A percentile compares a stretch with the other conserved stretches of the same genome.
Evolutionary conservation across 2,329 filamentous ascomycete species (phyloP).

Genomic region (Trichothecium sympodiale): DNA sequence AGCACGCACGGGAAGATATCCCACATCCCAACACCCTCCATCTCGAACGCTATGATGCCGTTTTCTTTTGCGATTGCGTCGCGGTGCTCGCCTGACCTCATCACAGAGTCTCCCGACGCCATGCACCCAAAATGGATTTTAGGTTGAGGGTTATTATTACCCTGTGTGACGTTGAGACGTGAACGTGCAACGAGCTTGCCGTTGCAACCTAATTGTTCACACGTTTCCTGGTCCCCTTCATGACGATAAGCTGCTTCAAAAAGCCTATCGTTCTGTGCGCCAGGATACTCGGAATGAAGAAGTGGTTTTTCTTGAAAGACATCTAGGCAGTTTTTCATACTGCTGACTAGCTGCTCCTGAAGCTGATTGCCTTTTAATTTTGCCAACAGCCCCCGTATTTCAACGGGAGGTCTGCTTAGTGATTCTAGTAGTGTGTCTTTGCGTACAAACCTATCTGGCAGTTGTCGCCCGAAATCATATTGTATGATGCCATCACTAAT

Average conservation of each 20-base stretch:
- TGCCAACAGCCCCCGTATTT: conserved; percentile 11
- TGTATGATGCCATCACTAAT: conserved; percentile 16
- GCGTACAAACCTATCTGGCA: conserved; percentile 9
- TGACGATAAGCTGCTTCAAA: conserved; percentile 10
- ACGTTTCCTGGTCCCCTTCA: no score
- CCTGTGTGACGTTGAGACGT: no score
- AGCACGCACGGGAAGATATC: conserved; percentile 22
- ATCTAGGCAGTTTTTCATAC: no score
- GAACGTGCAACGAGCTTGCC: no score
- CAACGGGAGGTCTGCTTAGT: conserved; percentile 8
- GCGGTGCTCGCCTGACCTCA: conserved; percentile 22
- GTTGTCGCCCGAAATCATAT: conserved; percentile 16
- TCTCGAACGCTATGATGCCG: conserved; percentile 15
- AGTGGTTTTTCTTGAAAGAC: no score
- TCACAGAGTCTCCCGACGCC: conserved; percentile 24
- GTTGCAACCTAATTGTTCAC: no score
- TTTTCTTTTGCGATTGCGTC: conserved; percentile 11
- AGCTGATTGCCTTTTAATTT: conserved; percentile 12
- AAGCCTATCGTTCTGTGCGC: conserved; percentile 7
- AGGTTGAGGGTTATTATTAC: not conserved
- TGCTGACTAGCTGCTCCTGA: not conserved
- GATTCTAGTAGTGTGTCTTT: conserved; percentile 11
- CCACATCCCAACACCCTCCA: conserved; percentile 20
- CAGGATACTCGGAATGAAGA: conserved; percentile 5
- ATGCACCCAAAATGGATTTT: conserved; percentile 22